Evolutionary conservation across 305 asterid genomes (phyloP).

Genomic region (Salvia sclarea): DNA sequence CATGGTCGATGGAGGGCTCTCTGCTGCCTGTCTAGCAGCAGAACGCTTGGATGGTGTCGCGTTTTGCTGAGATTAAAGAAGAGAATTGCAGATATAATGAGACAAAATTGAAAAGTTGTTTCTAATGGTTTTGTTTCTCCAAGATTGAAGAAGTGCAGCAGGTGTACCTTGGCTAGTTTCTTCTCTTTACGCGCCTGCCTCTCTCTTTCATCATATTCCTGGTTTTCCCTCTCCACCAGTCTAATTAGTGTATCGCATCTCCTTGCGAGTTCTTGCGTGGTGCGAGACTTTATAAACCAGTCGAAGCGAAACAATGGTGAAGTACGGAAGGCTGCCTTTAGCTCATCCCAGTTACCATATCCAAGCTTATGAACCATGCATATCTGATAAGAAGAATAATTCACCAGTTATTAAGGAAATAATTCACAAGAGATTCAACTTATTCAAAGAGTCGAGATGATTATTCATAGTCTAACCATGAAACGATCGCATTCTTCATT

Average conservation of each 20-base stretch:
- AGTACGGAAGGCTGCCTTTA: slow-evolving; percentile 95
- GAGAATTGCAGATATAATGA: background rate
- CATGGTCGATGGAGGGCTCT: slow-evolving; percentile 64
- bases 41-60: slow-evolving; percentile 77
- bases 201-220: slow-evolving; percentile 94
- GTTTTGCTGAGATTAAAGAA: slow-evolving; percentile 38
- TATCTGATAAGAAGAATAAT: slow-evolving; percentile 49
- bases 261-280: slow-evolving; percentile 98
- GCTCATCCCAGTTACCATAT: slow-evolving; percentile 98
- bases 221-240: slow-evolving; percentile 92
- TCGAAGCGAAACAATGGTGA: slow-evolving; percentile 95
- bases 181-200: slow-evolving; percentile 98
- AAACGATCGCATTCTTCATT: slow-evolving; percentile 99
- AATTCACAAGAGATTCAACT: background rate
- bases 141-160: background rate
- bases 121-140: background rate
- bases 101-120: background rate
- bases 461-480: slow-evolving; percentile 63
- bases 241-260: slow-evolving; percentile 95
- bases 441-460: background rate
- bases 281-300: slow-evolving; percentile 98
- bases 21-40: slow-evolving; percentile 68
- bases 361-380: slow-evolving; percentile 99
- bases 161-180: slow-evolving; percentile 78
- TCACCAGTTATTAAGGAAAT: background rate